These are phyloP conservation scores for Rhodotorula sp. DNA, from an alignment of 1,284 basidiomycete genomes.

Conservation along the genomic window DNA sequence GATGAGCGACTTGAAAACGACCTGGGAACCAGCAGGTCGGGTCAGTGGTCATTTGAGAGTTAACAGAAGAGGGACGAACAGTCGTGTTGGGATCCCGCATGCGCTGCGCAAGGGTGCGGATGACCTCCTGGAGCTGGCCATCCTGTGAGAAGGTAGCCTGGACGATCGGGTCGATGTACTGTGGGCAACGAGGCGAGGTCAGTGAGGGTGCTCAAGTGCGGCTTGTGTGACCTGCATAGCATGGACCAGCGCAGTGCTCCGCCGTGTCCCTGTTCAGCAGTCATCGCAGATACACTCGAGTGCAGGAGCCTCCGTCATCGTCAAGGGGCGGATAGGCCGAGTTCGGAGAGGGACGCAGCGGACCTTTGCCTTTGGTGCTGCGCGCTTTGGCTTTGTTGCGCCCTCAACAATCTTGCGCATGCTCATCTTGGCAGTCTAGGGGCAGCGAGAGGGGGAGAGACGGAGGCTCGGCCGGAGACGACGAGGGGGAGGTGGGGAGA, in stretches of 20 bases:
- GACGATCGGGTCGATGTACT: conserved; percentile 80
- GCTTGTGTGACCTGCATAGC: too few species aligned
- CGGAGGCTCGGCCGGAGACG: neutral
- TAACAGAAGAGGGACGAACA: conserved; percentile 58
- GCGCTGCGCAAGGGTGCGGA: conserved; percentile 76
- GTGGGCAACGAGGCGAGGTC: neutral
- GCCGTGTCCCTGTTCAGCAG: neutral
- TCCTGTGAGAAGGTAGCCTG: conserved; percentile 92
- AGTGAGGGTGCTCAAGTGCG: neutral
- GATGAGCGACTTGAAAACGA: conserved; percentile 95
- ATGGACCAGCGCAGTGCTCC: neutral
- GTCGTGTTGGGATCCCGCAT: conserved; percentile 87
- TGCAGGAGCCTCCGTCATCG: neutral
- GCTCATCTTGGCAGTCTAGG: neutral
- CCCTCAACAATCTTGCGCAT: conserved; percentile 36
- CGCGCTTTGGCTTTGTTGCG: conserved; percentile 78
- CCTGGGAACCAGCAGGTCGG: conserved; percentile 55
- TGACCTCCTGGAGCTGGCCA: conserved; percentile 86
- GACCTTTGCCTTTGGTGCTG: conserved; percentile 89
- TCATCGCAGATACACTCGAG: too few species aligned
- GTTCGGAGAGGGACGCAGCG: neutral
- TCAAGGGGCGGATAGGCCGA: neutral
- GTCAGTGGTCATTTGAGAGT: neutral
- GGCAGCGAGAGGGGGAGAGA: neutral
- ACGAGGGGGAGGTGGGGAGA: neutral